Base-by-base conservation (phyloP, 2,329 filamentous ascomycete genomes). In the Akanthomyces lecanii region DNA sequence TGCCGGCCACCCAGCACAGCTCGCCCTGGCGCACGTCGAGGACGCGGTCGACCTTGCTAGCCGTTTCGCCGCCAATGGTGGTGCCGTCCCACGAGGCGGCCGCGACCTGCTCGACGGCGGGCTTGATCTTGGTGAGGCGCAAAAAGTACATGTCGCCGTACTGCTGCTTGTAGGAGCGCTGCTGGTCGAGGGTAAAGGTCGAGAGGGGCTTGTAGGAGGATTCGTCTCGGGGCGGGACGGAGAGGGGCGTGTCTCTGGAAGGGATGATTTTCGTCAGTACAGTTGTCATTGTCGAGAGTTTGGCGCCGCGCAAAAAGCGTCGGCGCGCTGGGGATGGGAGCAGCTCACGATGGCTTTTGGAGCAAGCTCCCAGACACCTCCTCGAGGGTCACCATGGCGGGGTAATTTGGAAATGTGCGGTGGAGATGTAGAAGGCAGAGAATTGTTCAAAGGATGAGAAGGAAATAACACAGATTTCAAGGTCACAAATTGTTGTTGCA, bases 61-160 rank as follows among this genome's bases (percentile, higher is more conserved):
- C 91, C 63, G 80, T 80, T 73, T 97, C 91, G 44, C 87, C 90
- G 7, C 85, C 91, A 67, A 98, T 87, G 72, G 89, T 84, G 61
- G 91, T 89, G 58, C 85, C 89, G 53, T 85, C 82, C 92, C 95
- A 99, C 7, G 89, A 86, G 40, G 88, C 86, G 18, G 79, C 76
- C 0, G 93, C 94, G 57, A 90, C 82, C 66, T 84, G 77, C 69
- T 96, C 91, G 0, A 96, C 90, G 0, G 85, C 83, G 11, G 92
- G 90, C 77, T 94, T 97, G 74, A 99, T 85, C 76, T 90, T 90
- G 44, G 91, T 87, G 28, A 99, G 83, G 14, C 95, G 90, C 69
- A 97, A 75, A 73, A 97, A 99, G 82, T 99, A 99, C 86, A 98
- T 94, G 76, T 99, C 95, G 66, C 90, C 91, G 83, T 91, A 99